Percentiles rank a stretch among this genome's conserved stretches.
Evolutionary conservation across 2,329 filamentous ascomycete species (phyloP).

Genomic region (Penicillium sp.): DNA sequence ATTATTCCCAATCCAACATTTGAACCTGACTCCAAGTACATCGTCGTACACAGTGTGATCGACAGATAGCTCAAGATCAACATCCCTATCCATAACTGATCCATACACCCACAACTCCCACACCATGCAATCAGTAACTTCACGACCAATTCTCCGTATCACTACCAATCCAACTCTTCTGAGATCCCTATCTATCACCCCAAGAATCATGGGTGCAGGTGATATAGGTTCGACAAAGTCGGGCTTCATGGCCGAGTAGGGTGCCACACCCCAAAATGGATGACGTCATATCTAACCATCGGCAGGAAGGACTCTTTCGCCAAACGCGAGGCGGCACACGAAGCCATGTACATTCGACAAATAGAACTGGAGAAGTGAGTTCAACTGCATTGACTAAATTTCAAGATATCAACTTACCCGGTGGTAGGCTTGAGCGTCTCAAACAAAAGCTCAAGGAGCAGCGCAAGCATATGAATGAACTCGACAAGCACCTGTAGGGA

Average conservation of each 20-base stretch:
- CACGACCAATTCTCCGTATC: constrained; percentile 21
- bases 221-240: constrained; percentile 26
- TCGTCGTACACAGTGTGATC: neutral
- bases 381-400: neutral
- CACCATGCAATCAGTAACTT: constrained; percentile 19
- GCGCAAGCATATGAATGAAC: constrained; percentile 26
- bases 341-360: constrained; percentile 19
- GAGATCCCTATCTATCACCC: constrained; percentile 20
- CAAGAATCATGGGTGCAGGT: constrained; percentile 24
- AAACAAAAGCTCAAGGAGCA: constrained; percentile 26
- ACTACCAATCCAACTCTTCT: constrained; percentile 2
- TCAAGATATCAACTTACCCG: neutral
- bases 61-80: neutral
- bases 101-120: neutral
- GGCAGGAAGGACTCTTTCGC: constrained; percentile 26
- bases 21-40: neutral
- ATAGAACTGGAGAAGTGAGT: constrained; percentile 27
- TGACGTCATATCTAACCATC: constrained; percentile 23
- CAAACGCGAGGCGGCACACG: constrained; percentile 21
- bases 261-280: neutral
- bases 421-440: constrained; percentile 17
- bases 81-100: neutral
- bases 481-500: constrained; percentile 30
- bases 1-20: neutral
- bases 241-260: constrained; percentile 31